Evolutionary conservation across 202 grass and related monocot species (phyloP), one percentile per base, ranked within the genome.

Genomic region (Bolboschoenoplectus hybrid): DNA sequence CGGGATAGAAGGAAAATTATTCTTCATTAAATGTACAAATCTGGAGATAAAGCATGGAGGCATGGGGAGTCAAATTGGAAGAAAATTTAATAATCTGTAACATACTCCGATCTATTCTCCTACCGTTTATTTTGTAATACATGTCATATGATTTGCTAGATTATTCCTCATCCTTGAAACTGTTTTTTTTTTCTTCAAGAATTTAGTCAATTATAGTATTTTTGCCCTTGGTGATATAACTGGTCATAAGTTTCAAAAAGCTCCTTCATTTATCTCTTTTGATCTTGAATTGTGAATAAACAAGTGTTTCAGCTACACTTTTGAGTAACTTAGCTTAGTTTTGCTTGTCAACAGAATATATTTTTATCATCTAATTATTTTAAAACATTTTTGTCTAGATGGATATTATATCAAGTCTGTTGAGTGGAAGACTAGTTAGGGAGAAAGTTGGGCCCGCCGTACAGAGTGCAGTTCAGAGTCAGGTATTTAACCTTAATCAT

Each of bases 381-480:
- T 60, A 41, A 53, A 58, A 7, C 52, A 58, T 79, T 46, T 56
- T 9, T 47, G 4, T 69, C 38, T 91, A 97, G 95, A 89, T 92
- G 87, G 95, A 97, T 50, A 95, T 97, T 82, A 66, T 97, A 60
- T 88, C 91, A 46, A 92, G 95, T 64, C 86, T 97, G 82, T 53
- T 97, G 76, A 97, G 95, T 83, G 92, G 95, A 26, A 90, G 95
- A 70, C 88, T 97, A 41, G 95, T 97, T 20, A 89, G 95, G 12
- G 95, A 97, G 56, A 97, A 97, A 87, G 92, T 95, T 83, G 95
- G 91, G 0, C 92, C 89, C 1, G 95, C 95, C 1, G 91, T 95
- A 49, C 95, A 88, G 83, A 97, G 76, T 87, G 95, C 95, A 39
- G 91, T 97, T 64, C 91, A 88, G 89, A 95, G 92, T 87, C 91